Base-by-base conservation (phyloP, 2,329 filamentous ascomycete species). In the Teratosphaeria epicoccoides region DNA sequence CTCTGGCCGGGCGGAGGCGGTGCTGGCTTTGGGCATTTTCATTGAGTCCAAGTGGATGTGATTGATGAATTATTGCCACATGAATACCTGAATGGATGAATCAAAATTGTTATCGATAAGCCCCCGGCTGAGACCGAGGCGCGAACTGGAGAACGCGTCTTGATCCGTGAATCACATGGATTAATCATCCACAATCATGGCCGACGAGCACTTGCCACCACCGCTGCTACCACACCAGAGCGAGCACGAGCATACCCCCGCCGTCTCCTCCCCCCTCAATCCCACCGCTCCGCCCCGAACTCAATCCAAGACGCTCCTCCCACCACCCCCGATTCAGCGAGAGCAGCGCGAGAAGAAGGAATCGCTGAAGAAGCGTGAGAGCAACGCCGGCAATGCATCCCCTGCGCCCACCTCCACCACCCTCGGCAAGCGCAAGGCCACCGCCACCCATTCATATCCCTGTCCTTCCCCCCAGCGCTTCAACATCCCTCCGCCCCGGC, bases 21-120 rank as follows among this genome's bases (percentile, higher is more conserved):
- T 59, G 4, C 75, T 70, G 52, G 84, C 82, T 75, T 95, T 95
- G 33, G 89, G 88, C 90, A 95, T 95, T 54, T 24, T 46, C 12
- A 23, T 23, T 28, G 25, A 6, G 11, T 37, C 4, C 14, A 2
- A 6, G 17, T 6, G 2, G 29, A n/a, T n/a, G n/a, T n/a, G n/a
- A n/a, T n/a, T n/a, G n/a, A n/a, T n/a, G n/a, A n/a, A n/a, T n/a
- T n/a, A n/a, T 37, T 37, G 29, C 2, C 29, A 14, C 29, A 37
- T 40, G 33, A 7, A 17, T 2, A 17, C 33, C 3, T 40, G n/a
- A 17, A 40, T 17, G 33, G 20, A 40, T 40, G 6, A n/a, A 5
- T 20, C 33, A 7, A 40, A n/a, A 6, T n/a, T 40, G 33, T 17
- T 40, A 26, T 49, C 50, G 47, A 40, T 43, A 46, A 52, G 49